phyloP scores from a whole-genome alignment of 2,329 filamentous ascomycete species.

The Calonectria pauciramosa region DNA sequence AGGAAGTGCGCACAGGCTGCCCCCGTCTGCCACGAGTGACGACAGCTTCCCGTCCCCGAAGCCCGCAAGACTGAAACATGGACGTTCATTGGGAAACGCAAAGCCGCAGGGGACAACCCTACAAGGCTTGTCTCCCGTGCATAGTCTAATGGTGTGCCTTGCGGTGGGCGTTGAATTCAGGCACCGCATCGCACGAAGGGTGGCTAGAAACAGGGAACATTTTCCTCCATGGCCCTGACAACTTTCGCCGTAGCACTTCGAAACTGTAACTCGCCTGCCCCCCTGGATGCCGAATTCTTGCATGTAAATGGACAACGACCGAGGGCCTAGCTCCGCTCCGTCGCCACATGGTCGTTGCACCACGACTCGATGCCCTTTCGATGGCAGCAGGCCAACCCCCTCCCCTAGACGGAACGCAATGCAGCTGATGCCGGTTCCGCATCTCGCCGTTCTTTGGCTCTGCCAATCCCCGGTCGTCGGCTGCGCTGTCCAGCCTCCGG shows the following conservation, averaged over 20 bases:
- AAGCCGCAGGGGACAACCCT: constrained; percentile 28
- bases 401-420: not conserved
- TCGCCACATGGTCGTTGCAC: constrained; percentile 12
- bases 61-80: constrained; percentile 22
- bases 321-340: not conserved
- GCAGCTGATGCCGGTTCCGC: not conserved
- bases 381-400: not conserved
- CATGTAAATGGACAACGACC: not conserved
- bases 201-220: not conserved
- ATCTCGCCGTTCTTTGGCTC: not conserved
- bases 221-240: not conserved
- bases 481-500: constrained; percentile 2
- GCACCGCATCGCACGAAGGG: not conserved
- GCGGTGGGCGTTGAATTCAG: constrained; percentile 3
- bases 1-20: not conserved
- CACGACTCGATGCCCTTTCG: not conserved
- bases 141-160: not conserved
- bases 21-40: not conserved
- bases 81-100: not conserved
- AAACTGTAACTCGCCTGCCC: not conserved
- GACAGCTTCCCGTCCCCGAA: not conserved
- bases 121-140: not conserved
- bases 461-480: not conserved
- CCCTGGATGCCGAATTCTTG: not conserved
- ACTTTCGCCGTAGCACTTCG: not conserved